phyloP scores from a whole-genome alignment of 192 early-diverging fungal genomes.

The Linnemannia schmuckeri region DNA sequence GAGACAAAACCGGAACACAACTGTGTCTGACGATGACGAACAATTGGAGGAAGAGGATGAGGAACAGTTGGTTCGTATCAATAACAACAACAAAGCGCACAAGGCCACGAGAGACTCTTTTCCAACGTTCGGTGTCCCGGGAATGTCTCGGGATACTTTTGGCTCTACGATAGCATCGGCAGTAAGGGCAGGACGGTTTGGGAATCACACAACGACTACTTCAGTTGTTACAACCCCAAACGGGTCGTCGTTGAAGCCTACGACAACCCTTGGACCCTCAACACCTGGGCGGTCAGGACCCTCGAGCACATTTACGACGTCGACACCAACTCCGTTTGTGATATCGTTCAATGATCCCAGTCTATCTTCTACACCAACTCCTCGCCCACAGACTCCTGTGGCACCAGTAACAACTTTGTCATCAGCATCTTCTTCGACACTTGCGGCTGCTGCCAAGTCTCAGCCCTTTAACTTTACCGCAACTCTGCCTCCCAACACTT shows the following conservation, averaged over 20 bases:
- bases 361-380: neutral
- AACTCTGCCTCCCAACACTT: neutral
- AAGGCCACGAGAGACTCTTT: constrained; percentile 4
- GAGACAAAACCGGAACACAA: neutral
- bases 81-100: neutral
- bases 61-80: neutral
- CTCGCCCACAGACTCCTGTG: neutral
- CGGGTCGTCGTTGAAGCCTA: neutral
- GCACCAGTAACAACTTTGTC: neutral
- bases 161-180: neutral
- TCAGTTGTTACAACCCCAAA: neutral
- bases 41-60: neutral
- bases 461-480: constrained; percentile 1
- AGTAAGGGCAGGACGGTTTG: neutral
- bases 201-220: neutral
- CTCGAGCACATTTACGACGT: neutral
- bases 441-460: neutral
- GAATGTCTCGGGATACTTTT: neutral
- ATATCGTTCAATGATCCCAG: neutral
- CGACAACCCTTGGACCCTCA: neutral
- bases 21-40: neutral
- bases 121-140: neutral
- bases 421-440: neutral
- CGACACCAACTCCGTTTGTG: neutral
- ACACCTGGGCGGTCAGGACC: neutral